Evolutionary conservation across 768 basidiomycete species (phyloP).

Genomic region (Pulveroboletus ravenelii): DNA sequence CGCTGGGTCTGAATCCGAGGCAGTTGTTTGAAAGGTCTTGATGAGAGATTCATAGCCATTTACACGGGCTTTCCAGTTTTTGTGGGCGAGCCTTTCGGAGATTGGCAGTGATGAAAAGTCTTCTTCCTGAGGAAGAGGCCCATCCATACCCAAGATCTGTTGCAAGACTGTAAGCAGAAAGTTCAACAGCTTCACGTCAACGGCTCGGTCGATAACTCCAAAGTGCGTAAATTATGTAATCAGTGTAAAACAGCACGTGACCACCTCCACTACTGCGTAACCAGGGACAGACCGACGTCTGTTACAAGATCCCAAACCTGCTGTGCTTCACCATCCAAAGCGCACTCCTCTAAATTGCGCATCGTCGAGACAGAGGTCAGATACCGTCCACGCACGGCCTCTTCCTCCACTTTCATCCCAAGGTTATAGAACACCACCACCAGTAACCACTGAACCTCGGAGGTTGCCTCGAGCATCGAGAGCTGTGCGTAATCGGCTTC

Average conservation of each 20-base stretch:
- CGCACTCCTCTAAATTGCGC: conserved; percentile 38
- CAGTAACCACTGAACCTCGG: conserved; percentile 69
- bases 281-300: conserved; percentile 54
- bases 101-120: conserved; percentile 82
- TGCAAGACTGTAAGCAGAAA: conserved; percentile 8
- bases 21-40: conserved; percentile 82
- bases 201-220: conserved; percentile 8
- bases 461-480: conserved; percentile 52
- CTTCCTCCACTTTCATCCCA: conserved; percentile 48
- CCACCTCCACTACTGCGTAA: conserved; percentile 26
- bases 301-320: conserved; percentile 56
- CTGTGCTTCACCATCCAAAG: conserved; percentile 48
- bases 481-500: conserved; percentile 61
- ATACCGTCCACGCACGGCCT: conserved; percentile 49
- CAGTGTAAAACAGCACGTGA: conserved; percentile 20
- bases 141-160: conserved; percentile 61
- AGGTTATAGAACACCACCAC: conserved; percentile 72
- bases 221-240: conserved; percentile 21
- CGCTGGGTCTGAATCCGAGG: conserved; percentile 89
- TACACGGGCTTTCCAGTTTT: conserved; percentile 98
- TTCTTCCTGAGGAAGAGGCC: conserved; percentile 87
- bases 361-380: conserved; percentile 39
- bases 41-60: conserved; percentile 87
- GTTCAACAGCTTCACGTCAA: conserved; percentile 6
- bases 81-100: conserved; percentile 79